These are phyloP conservation scores for Adansonia grandidieri DNA, from an alignment of 441 rosid genomes.

Conservation along the genomic window DNA sequence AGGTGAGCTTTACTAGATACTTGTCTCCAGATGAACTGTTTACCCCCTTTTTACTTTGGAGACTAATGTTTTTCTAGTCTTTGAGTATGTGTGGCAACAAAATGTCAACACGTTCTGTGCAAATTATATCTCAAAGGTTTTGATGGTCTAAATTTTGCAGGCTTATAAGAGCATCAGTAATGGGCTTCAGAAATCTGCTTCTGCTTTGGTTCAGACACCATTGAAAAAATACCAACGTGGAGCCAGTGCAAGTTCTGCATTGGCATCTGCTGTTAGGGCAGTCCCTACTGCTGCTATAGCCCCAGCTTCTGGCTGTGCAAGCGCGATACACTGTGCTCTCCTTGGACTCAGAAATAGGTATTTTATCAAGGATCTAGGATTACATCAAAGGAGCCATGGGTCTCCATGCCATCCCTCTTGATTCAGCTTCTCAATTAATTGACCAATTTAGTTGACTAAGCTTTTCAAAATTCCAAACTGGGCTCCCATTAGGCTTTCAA, in stretches of 20 bases:
- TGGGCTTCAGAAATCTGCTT: constrained; percentile 90
- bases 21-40: not conserved
- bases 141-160: constrained; percentile 46
- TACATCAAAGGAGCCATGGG: not conserved
- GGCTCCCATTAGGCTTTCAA: not conserved
- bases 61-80: not conserved
- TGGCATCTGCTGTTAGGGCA: constrained; percentile 77
- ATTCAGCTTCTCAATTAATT: not conserved
- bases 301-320: constrained; percentile 88
- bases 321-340: constrained; percentile 78
- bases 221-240: constrained; percentile 87
- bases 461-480: not conserved
- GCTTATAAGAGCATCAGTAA: constrained; percentile 86
- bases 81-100: not conserved
- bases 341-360: constrained; percentile 96
- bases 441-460: not conserved
- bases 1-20: constrained; percentile 52
- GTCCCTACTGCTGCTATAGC: constrained; percentile 97
- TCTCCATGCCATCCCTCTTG: not conserved
- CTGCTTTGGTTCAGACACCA: constrained; percentile 86
- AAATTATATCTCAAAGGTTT: constrained; percentile 12
- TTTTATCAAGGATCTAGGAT: not conserved
- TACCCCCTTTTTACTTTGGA: not conserved
- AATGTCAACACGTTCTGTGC: not conserved
- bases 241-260: constrained; percentile 83